phyloP scores from a whole-genome alignment of 805 yeast species.

The Candida multigemmis region DNA sequence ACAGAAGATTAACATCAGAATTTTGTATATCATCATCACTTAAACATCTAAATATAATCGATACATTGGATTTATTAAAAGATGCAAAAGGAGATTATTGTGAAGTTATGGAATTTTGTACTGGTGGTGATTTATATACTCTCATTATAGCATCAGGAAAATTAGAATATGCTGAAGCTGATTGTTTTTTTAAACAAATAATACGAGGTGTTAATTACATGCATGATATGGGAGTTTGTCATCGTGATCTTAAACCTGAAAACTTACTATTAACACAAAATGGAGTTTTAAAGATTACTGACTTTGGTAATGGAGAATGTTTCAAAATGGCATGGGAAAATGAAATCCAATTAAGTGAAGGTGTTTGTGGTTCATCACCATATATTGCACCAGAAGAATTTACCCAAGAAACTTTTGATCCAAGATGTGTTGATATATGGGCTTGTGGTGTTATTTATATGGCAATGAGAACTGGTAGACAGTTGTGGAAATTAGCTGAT shows the following conservation, averaged over 20 bases:
- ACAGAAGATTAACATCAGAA: constrained; percentile 69
- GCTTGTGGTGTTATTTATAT: constrained; percentile 87
- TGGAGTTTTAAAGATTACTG: constrained; percentile 75
- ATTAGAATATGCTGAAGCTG: constrained; percentile 75
- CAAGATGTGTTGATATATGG: constrained; percentile 82
- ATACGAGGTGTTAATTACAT: constrained; percentile 77
- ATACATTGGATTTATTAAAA: constrained; percentile 65
- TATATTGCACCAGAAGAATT: constrained; percentile 90
- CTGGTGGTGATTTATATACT: constrained; percentile 75
- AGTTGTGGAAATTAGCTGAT: constrained; percentile 81
- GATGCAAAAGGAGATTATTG: constrained; percentile 79
- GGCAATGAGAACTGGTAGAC: constrained; percentile 94
- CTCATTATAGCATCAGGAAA: constrained; percentile 69
- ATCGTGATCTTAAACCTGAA: constrained; percentile 85
- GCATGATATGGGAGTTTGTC: constrained; percentile 88
- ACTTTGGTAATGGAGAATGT: constrained; percentile 82
- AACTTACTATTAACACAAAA: constrained; percentile 64
- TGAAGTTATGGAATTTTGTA: constrained; percentile 79
- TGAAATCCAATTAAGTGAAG: constrained; percentile 60
- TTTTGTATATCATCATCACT: constrained; percentile 75
- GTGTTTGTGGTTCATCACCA: constrained; percentile 80
- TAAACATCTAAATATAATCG: constrained; percentile 69
- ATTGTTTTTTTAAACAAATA: constrained; percentile 82
- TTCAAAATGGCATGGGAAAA: constrained; percentile 80
- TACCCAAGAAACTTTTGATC: constrained; percentile 58